Evolutionary conservation across 1,284 basidiomycete species (phyloP), one percentile per base, ranked within the genome.

Genomic region (Leucoagaricus sp.): DNA sequence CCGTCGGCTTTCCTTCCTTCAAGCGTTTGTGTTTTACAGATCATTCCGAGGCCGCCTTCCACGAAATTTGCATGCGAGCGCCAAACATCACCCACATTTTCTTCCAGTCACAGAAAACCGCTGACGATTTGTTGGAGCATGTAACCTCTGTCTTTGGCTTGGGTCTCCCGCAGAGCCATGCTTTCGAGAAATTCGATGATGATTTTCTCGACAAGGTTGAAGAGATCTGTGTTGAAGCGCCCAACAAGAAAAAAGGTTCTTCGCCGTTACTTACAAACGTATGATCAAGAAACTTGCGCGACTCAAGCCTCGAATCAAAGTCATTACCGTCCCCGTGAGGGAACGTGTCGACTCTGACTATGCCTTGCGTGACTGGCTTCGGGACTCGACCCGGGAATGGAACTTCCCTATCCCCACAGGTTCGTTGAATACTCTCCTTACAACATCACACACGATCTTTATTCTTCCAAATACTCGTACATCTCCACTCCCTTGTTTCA

Each of bases 361-460:
- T n/a, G n/a, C n/a, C n/a, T n/a, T n/a, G n/a, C n/a, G n/a, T n/a
- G n/a, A n/a, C 19, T 52, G 50, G 50, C 40, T 52, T 13, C 50
- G 25, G 26, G 38, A 52, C 38, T 52, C 50, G 17, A 52, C 50
- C n/a, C 38, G 50, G 26, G 38, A 31, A 44, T 52, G 50, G 50
- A 42, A 44, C 5, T 52, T 52, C 12, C 44, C 44, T 10, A 13
- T n/a, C 44, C 44, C 21, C 44, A 46, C 26, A 33, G 38, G 17
- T 41, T 7, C 38, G 19, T n/a, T 21, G 31, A 33, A 33, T 33
- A 33, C n/a, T n/a, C n/a, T n/a, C n/a, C 40, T 38, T 13, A 17
- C 21, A 38, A 26, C 23, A 31, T 12, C 41, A 44, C 19, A 7
- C 25, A n/a, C 25, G 10, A 8, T 23, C 31, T 23, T 23, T 38